Evolutionary conservation across 2,329 filamentous ascomycete species (phyloP).

Genomic region (Chaetomiaceae sp.): DNA sequence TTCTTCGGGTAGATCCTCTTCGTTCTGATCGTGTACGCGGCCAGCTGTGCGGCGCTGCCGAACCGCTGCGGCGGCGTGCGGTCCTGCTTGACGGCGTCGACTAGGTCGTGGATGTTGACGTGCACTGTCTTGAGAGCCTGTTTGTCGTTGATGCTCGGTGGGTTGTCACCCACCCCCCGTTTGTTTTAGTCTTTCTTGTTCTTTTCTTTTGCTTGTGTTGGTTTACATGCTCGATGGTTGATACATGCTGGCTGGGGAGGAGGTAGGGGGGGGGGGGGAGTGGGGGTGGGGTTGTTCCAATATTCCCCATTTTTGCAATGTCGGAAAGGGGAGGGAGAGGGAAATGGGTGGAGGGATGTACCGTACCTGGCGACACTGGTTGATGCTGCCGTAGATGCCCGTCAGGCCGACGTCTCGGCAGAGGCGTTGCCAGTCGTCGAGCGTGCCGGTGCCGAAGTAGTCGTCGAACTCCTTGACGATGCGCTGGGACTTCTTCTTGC

Average conservation of each 20-base stretch:
- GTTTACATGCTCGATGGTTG: too few species aligned
- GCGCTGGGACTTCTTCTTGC: conserved; percentile 12
- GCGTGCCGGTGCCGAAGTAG: conserved; percentile 31
- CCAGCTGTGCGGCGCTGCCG: conserved; percentile 30
- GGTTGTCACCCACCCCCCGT: background rate
- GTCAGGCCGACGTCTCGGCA: conserved; percentile 41
- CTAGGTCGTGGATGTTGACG: conserved; percentile 48
- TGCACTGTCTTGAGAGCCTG: conserved; percentile 40
- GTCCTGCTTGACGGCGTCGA: conserved; percentile 31
- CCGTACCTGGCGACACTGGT: conserved; percentile 41
- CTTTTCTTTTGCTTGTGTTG: too few species aligned
- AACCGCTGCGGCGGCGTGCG: conserved; percentile 33
- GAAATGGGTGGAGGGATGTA: background rate
- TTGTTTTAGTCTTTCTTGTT: too few species aligned
- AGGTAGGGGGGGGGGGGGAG: background rate
- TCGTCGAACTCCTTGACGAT: conserved; percentile 25
- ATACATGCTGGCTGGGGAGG: too few species aligned
- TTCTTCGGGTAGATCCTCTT: conserved; percentile 43
- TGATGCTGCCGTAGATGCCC: conserved; percentile 38
- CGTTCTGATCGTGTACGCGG: conserved; percentile 33
- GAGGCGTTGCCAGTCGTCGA: conserved; percentile 42
- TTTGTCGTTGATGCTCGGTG: too few species aligned
- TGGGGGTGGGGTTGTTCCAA: too few species aligned
- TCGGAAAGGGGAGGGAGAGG: background rate
- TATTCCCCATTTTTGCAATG: too few species aligned